Evolutionary conservation across 495 filamentous ascomycete genomes (phyloP), one percentile per base, ranked within the genome.

Genomic region (Trichocladium uniseriatum): DNA sequence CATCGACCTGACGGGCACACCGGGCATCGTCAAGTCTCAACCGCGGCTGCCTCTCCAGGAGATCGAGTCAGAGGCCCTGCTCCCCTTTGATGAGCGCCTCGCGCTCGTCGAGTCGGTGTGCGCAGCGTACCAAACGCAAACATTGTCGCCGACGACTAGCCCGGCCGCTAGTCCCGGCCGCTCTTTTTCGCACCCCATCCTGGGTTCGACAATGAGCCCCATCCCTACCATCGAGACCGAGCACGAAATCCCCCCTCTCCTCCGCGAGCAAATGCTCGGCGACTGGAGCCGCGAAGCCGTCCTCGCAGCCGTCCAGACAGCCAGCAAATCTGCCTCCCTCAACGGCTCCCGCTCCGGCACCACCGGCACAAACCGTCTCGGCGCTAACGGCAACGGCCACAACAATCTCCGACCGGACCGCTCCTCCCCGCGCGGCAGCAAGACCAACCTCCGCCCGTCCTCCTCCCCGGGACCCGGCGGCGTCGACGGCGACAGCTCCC

Each of bases 201-300:
- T 85, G 24, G 71, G 70, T 39, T 68, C 70, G 14, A 61, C 65
- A 0, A 51, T 74, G 44, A 68, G 63, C 60, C 47, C 61, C 3
- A 60, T 67, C 27, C 66, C 64, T 9, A 53, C 61, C 14, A 60
- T 59, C 28, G 59, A 68, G 32, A 53, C 60, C 27, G 51, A 64
- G 41, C 40, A 68, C 50, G 65, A 71, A 40, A 39, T 74, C 31
- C 64, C 71, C 53, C 18, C 56, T 3, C 78, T 74, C 15, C 76
- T 85, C 48, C 81, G 74, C 51, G 84, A 91, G 40, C 79, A 84
- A 54, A 73, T 90, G 57, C 72, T 81, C 11, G 49, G 55, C 45
- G 76, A 84, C 27, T 96, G 90, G 90, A 81, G 75, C 32, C 80
- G 79, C 53, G 87, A 92, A 51, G 65, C 70, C 7, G 83, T 82